A percentile compares a stretch with the other conserved stretches of the same genome.
Evolutionary conservation across 257 asterid genomes (phyloP).

Genomic region (Fraxinus excelsior): DNA sequence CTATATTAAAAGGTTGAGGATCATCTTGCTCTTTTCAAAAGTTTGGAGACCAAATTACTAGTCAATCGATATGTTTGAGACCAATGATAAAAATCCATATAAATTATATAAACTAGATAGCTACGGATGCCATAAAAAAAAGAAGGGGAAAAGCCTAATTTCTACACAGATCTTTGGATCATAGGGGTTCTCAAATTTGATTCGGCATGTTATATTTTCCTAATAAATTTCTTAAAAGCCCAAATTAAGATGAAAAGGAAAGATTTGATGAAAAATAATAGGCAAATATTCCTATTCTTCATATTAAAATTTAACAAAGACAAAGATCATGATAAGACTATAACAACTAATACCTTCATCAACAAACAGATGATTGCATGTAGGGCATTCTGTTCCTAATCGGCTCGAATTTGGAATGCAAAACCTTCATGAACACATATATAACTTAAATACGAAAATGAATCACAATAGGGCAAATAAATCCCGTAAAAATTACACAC

Average conservation of each 20-base stretch:
- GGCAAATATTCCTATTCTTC: too few species aligned
- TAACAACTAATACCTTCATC: slow-evolving; percentile 44
- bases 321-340: neutral
- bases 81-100: neutral
- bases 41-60: neutral
- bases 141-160: neutral
- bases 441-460: neutral
- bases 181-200: neutral
- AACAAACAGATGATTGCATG: slow-evolving; percentile 53
- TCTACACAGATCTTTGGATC: neutral
- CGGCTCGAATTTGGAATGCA: slow-evolving; percentile 42
- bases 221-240: neutral
- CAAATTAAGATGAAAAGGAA: neutral
- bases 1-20: neutral
- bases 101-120: neutral
- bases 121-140: neutral
- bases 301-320: neutral
- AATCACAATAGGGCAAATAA: neutral
- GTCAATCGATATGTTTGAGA: neutral
- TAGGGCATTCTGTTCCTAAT: slow-evolving; percentile 54
- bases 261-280: neutral
- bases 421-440: slow-evolving; percentile 37
- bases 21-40: neutral
- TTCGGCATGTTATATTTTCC: neutral
- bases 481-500: neutral